Base-by-base conservation (phyloP, 2,329 filamentous ascomycete species). In the Aspergillus texensis region DNA sequence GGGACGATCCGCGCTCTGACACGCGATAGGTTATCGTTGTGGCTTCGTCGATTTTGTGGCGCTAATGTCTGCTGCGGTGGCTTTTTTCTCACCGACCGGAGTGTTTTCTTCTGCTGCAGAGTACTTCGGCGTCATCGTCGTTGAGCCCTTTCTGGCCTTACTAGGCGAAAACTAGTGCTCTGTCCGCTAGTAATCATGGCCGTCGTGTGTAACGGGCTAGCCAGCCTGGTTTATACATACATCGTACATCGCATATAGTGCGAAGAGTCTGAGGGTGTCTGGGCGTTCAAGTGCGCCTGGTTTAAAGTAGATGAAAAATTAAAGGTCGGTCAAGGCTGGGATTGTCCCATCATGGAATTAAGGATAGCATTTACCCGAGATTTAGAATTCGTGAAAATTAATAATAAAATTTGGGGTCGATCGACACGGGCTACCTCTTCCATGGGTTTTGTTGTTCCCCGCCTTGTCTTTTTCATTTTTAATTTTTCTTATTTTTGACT, bases 31-130 rank as follows among this genome's bases (percentile, higher is more conserved):
- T 57, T 66, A 19, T 53, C 43, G 28, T 10, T 68, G 68, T 70
- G 68, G 68, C 68, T 70, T 46, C 57, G 54, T 57, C 36, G n/a
- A n/a, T 32, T 26, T 36, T 67, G 68, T 69, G 68, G 68, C 68
- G 64, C 67, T 63, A 58, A 45, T 21, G 30, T 57, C 46, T 58
- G 46, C 11, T 30, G 59, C 19, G 24, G 53, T 19, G 32, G 57
- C 48, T 59, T 45, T 60, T 36, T 67, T 46, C 62, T 67, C 67
- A 70, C 68, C 67, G 67, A 69, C 68, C 34, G 41, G 58, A 34
- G 32, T 34, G 32, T 34, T 34, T 34, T 12, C 32, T 34, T 10
- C 32, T 34, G 30, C 36, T 39, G 36, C 16, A 39, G 36, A 39
- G 36, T 39, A 39, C 36, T 39, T 39, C 36, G 16, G 36, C 16